Conservation (phyloP, 1,284 basidiomycete genomes). For the Xerocomus nothofagi region DNA sequence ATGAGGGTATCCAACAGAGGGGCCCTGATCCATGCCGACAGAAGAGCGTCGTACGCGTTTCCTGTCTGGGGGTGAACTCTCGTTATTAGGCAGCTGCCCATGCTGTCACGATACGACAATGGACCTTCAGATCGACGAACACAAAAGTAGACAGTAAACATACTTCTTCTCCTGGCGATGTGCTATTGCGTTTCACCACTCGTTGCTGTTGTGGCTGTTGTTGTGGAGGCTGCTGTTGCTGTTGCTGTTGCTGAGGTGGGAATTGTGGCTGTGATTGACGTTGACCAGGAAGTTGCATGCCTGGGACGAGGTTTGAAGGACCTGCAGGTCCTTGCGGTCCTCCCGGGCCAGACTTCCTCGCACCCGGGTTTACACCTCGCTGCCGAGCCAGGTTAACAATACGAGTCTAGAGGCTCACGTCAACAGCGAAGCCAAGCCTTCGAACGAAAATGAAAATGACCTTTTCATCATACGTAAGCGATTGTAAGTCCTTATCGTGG, state of each 20-base stretch:
- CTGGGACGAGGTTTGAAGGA: constrained; percentile 35
- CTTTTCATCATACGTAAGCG: constrained; percentile 54
- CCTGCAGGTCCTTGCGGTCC: constrained; percentile 39
- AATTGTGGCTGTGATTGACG: constrained; percentile 28
- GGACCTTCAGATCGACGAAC: constrained; percentile 3
- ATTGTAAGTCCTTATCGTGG: constrained; percentile 47
- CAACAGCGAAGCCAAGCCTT: constrained; percentile 5
- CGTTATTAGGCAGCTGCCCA: constrained; percentile 50
- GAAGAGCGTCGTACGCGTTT: constrained; percentile 64
- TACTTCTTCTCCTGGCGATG: constrained; percentile 71
- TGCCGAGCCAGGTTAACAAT: constrained; percentile 36
- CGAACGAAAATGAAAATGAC: constrained; percentile 37
- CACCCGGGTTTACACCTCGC: constrained; percentile 19
- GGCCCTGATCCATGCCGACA: constrained; percentile 39
- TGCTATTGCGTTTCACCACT: constrained; percentile 60
- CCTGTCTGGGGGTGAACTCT: constrained; percentile 61
- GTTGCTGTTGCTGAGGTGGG: constrained; percentile 27
- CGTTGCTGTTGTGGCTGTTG: constrained; percentile 35
- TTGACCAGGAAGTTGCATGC: constrained; percentile 30
- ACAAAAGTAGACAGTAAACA: constrained; percentile 5
- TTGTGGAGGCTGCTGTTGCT: constrained; percentile 18
- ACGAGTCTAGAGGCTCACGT: constrained; percentile 35
- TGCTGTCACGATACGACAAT: constrained; percentile 36
- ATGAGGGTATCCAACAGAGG: constrained; percentile 33
- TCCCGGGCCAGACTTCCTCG: constrained; percentile 33